Evolutionary conservation across 2,329 filamentous ascomycete genomes (phyloP), one percentile per base, ranked within the genome.

Genomic region (Aspergillus sp.): DNA sequence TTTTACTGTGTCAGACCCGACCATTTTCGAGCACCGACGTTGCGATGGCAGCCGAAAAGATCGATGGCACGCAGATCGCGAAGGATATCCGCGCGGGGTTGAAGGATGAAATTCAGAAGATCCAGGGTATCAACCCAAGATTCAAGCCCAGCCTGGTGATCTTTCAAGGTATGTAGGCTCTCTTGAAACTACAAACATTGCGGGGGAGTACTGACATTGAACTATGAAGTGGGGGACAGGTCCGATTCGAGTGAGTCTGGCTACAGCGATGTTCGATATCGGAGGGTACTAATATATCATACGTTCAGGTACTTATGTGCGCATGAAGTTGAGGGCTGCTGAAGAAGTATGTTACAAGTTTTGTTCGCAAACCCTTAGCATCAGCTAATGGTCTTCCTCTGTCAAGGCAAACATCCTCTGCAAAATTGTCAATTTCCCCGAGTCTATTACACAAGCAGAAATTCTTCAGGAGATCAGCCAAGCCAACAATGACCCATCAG

Each of bases 271-370:
- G 43, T 45, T 45, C 53, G 17, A 27, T 41, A 47, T 15, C 43
- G 37, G 51, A 11, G 51, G 17, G 39, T 27, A 47, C 64, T 75
- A 67, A 74, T 67, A 62, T 45, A 27, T 35, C 27, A 47, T 46
- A 58, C 58, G 57, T 62, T 57, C 70, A 93, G 90, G 88, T 71
- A 98, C 93, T 52, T 99, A 99, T 90, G 93, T 99, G 78, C 93
- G 93, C 79, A 99, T 99, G 95, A 99, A 99, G 82, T 81, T 97
- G 71, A 99, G 97, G 84, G 95, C 95, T 65, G 95, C 95, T 58
- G 82, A 90, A 74, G 95, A 98, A 84, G 90, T 92, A 80, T 67
- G 79, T 54, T 57, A 12, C 17, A 17, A 23, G 15, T 7, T 33
- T 4, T 6, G 8, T 6, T 17, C 15, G 37, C 45, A 19, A 19